Evolutionary conservation across 2,329 filamentous ascomycete species (phyloP).

Genomic region (Pochonia chlamydosporia): DNA sequence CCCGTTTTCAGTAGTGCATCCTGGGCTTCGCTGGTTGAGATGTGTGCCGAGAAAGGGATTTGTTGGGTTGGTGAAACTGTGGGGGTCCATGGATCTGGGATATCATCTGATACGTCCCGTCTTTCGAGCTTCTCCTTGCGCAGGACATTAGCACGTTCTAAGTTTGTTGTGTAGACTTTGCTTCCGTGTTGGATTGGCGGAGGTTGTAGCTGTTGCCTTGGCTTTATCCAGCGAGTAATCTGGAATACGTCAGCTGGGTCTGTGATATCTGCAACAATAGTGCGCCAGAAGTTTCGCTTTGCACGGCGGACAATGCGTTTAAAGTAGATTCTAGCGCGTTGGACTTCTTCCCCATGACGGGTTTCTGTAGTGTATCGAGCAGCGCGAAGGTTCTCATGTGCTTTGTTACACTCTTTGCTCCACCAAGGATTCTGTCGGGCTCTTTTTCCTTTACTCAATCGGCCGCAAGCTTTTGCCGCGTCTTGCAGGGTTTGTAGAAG

Average conservation of each 20-base stretch:
- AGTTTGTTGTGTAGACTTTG: background rate
- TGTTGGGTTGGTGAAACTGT: background rate
- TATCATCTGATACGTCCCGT: background rate
- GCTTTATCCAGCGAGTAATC: background rate
- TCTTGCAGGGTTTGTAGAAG: background rate
- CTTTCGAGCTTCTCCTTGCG: background rate
- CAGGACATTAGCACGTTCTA: background rate
- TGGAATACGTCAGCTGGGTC: background rate
- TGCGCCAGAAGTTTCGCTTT: background rate
- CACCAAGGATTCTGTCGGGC: background rate
- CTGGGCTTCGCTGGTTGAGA: background rate
- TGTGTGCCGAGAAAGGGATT: background rate
- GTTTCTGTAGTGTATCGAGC: background rate
- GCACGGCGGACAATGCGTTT: background rate
- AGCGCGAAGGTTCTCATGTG: background rate
- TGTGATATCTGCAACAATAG: background rate
- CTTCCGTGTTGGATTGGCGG: background rate
- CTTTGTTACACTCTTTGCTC: background rate
- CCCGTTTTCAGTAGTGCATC: background rate
- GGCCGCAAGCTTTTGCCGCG: background rate
- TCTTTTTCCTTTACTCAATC: background rate
- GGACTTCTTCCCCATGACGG: background rate
- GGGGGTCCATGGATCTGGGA: background rate
- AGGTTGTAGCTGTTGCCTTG: background rate
- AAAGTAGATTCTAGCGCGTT: background rate